Evolutionary conservation across 495 filamentous ascomycete genomes (phyloP).

Genomic region (Penicillium mononematosum): DNA sequence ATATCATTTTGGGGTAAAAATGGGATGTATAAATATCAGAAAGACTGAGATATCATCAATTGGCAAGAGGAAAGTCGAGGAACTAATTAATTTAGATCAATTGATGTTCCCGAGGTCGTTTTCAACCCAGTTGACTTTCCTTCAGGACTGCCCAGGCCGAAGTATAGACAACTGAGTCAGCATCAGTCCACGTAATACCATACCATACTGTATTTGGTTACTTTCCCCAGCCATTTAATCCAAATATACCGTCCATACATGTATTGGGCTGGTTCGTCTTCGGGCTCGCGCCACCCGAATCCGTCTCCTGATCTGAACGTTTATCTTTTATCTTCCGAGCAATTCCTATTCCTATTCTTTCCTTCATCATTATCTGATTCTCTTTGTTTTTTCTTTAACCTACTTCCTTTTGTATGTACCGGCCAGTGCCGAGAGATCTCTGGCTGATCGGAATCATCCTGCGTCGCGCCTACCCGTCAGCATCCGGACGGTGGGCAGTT

Average conservation of each 20-base stretch:
- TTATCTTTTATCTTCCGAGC: conserved; percentile 13
- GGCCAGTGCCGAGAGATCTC: background rate
- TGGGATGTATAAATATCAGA: background rate
- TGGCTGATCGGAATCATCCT: background rate
- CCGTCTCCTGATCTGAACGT: conserved; percentile 21
- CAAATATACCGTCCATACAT: background rate
- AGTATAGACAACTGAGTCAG: conserved; percentile 9
- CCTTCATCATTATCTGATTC: conserved; percentile 13
- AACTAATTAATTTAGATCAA: background rate
- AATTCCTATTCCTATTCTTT: conserved; percentile 1
- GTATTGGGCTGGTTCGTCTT: background rate
- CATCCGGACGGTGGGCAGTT: conserved; percentile 15
- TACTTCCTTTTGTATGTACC: background rate
- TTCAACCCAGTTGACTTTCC: background rate
- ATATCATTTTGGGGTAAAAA: background rate
- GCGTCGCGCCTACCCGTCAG: conserved; percentile 18
- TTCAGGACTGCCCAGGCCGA: background rate
- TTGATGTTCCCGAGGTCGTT: background rate
- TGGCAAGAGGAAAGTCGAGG: background rate
- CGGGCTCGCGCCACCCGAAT: conserved; percentile 22
- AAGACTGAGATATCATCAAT: background rate
- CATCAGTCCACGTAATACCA: background rate
- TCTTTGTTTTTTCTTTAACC: background rate
- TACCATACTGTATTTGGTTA: background rate
- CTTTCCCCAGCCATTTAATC: background rate